A percentile compares a stretch with the other conserved stretches of the same genome.
Conservation (phyloP, 345 rosid genomes). For the Murraya paniculata region DNA sequence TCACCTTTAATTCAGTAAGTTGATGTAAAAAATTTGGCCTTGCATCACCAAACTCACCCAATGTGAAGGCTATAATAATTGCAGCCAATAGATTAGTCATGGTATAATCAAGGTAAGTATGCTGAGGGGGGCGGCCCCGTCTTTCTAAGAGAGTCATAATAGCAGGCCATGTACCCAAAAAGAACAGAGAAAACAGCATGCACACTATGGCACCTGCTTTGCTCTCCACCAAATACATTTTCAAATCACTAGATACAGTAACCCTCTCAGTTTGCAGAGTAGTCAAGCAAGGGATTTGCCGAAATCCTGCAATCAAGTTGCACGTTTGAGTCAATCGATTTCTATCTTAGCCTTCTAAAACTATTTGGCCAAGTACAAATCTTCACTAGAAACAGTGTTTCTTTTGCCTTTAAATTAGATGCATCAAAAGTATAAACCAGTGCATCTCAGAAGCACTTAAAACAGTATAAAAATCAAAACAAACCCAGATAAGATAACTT, state of each 20-base stretch:
- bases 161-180: slow-evolving; percentile 92
- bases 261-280: slow-evolving; percentile 5
- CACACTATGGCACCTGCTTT: slow-evolving; percentile 81
- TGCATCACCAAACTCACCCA: slow-evolving; percentile 53
- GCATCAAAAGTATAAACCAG: too few relatives aligned
- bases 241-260: slow-evolving; percentile 14
- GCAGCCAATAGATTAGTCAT: slow-evolving; percentile 74
- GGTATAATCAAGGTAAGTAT: slow-evolving; percentile 83
- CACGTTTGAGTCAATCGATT: background rate
- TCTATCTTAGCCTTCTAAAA: background rate
- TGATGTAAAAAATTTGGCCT: slow-evolving; percentile 58
- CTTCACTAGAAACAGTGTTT: background rate
- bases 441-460: too few relatives aligned
- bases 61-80: slow-evolving; percentile 59
- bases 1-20: slow-evolving; percentile 49
- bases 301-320: slow-evolving; percentile 24
- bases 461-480: background rate
- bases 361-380: background rate
- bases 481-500: background rate
- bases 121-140: slow-evolving; percentile 87
- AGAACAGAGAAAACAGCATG: slow-evolving; percentile 59
- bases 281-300: slow-evolving; percentile 17
- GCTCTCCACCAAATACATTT: slow-evolving; percentile 77
- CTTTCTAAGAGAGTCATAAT: slow-evolving; percentile 70
- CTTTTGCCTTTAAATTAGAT: too few relatives aligned